Conservation (phyloP, 1,139 yeast species). For the Geotrichum europaeum region DNA sequence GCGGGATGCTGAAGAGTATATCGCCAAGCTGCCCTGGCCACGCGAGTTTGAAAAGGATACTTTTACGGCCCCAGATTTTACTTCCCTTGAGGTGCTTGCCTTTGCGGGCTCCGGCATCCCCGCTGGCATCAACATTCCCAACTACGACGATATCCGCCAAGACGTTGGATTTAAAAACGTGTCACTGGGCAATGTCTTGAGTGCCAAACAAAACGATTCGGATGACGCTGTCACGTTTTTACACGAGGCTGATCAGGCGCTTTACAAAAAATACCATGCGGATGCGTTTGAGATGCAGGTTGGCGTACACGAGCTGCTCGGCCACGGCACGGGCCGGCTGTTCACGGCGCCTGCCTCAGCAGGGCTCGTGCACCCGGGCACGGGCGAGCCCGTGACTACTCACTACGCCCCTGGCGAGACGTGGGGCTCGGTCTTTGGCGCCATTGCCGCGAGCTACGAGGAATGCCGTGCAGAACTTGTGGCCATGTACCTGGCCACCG, state of each 20-base stretch:
- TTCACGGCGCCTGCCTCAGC: constrained; percentile 43
- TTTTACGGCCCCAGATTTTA: constrained; percentile 86
- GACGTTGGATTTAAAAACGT: constrained; percentile 84
- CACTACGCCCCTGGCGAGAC: constrained; percentile 77
- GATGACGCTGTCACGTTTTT: constrained; percentile 69
- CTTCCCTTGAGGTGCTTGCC: constrained; percentile 81
- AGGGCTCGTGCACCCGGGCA: constrained; percentile 28
- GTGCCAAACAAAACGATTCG: constrained; percentile 54
- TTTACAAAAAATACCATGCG: constrained; percentile 65
- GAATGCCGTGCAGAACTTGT: constrained; percentile 91
- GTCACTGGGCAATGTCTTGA: constrained; percentile 75
- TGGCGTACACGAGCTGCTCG: constrained; percentile 83
- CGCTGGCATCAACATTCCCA: constrained; percentile 89
- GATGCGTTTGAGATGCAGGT: constrained; percentile 90
- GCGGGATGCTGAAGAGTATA: constrained; percentile 60
- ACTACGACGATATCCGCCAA: constrained; percentile 80
- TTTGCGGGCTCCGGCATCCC: constrained; percentile 89
- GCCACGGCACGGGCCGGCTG: constrained; percentile 89
- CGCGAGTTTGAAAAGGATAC: constrained; percentile 66
- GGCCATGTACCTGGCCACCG: constrained; percentile 72
- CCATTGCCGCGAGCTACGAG: constrained; percentile 85
- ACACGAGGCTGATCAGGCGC: constrained; percentile 44
- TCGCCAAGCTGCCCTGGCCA: constrained; percentile 71
- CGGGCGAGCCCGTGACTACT: constrained; percentile 62
- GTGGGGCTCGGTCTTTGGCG: constrained; percentile 83